Evolutionary conservation across 257 asterid genomes (phyloP), one percentile per base, ranked within the genome.

Genomic region (Jacaranda copaia): DNA sequence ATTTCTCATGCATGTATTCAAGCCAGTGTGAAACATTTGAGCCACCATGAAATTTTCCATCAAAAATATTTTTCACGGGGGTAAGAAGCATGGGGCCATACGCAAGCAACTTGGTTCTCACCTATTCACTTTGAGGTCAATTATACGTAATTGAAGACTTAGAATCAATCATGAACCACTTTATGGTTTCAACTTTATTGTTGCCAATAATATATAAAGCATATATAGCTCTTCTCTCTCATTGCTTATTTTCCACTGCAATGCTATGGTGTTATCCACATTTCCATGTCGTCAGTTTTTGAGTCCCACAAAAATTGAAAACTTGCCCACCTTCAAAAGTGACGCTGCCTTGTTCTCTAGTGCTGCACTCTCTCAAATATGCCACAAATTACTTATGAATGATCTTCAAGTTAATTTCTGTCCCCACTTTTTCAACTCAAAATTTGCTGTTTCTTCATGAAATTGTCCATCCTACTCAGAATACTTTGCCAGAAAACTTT

Each of bases 271-370:
- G 86, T 46, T 59, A 57, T 53, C 81, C 74, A 74, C 80, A 85
- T 82, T 82, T 79, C 75, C 77, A 70, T 61, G 15, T 35, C 81
- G 83, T 74, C 84, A 85, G 83, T 67, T 53, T 74, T 63, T 77
- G 82, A 85, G 86, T 79, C 88, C 86, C 85, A 80, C 86, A 74
- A 79, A 73, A 73, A 76, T 72, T 69, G 84, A 82, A 82, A 77
- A 73, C 80, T 79, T 77, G 75, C 79, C 77, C 83, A 79, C 81
- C 79, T 77, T 76, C 83, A 70, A 74, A 73, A 79, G 78, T 71
- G 42, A 51, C 5, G 66, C 46, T 59, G 57, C 56, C 74, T 48
- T 74, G 78, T 80, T 77, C 81, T 52, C 68, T 76, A 25, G 74
- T 65, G 36, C 70, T 53, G 66, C 49, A 35, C 68, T 73, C 32